Base-by-base conservation (phyloP, 2,329 filamentous ascomycete species). In the Aspergillus cejpii region DNA sequence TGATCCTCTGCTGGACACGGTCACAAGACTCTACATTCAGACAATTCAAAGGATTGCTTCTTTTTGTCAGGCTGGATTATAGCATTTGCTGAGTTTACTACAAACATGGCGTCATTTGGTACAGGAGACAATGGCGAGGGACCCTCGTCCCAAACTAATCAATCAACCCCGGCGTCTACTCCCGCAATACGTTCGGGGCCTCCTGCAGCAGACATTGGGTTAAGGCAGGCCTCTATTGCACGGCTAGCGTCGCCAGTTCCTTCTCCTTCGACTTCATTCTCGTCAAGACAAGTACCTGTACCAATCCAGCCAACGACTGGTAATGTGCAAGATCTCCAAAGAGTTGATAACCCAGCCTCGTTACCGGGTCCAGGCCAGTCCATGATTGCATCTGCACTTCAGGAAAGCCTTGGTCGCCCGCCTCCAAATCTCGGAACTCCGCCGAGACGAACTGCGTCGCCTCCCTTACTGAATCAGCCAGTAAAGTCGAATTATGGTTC, bases 321-420 rank as follows among this genome's bases (percentile, higher is more conserved):
- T 42, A 67, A 80, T 45, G 76, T 81, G 29, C 83, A 86, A 28
- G 59, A 67, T 20, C 75, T 94, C 28, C 74, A 83, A 6, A 83
- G 79, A 47, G 76, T 77, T 42, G 79, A 66, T 48, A 73, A 70
- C 52, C 66, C 66, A 52, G 77, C 79, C 17, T 84, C 80, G 39
- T 69, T 80, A 6, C 79, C 83, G 5, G 88, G 87, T 0, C 89
- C 88, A 5, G 88, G 88, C 19, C 80, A 89, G 39, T 96, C 91
- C 20, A 90, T 89, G 49, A 78, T 97, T 43, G 89, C 91, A 27
- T 86, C 87, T 20, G 91, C 88, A n/a, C 72, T 96, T 51, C 85
- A 85, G 48, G 82, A 84, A 56, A 85, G 83, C 8, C 71, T 85
- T 28, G 84, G 83, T 50, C 78, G 61, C 39, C 68, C 64, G 34